phyloP scores from a whole-genome alignment of 768 basidiomycete species.

The Mycena rebaudengoi region DNA sequence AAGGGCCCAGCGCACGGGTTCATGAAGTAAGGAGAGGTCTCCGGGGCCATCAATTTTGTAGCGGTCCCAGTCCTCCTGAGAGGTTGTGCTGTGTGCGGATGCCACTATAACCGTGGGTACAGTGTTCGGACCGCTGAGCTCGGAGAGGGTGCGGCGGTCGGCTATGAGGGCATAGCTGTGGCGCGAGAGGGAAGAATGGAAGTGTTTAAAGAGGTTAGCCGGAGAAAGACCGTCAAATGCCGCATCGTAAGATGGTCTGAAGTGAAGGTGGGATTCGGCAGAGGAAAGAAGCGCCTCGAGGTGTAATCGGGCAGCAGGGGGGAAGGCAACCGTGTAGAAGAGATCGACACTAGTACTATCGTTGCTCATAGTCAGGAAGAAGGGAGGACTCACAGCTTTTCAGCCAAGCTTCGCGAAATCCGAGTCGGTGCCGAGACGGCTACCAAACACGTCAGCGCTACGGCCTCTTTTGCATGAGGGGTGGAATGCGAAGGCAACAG shows the following conservation, averaged over 20 bases:
- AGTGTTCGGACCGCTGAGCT: constrained; percentile 7
- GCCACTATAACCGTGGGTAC: constrained; percentile 15
- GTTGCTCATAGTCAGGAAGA: no score
- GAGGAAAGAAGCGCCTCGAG: constrained; percentile 12
- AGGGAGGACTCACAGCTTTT: no score
- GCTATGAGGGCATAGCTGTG: constrained; percentile 23
- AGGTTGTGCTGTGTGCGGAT: not conserved
- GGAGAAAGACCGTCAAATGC: constrained; percentile 14
- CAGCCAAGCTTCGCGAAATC: no score
- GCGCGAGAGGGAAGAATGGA: constrained; percentile 10
- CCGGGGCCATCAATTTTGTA: constrained; percentile 23
- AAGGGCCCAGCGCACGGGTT: constrained; percentile 12
- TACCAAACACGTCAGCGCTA: no score
- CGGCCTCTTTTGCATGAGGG: no score
- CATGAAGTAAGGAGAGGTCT: constrained; percentile 4
- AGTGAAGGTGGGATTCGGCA: not conserved
- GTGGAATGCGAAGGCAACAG: no score
- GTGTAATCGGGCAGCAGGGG: not conserved
- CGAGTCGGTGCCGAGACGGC: no score
- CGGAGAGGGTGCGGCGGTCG: constrained; percentile 18
- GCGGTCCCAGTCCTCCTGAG: constrained; percentile 16
- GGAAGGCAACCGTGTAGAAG: constrained; percentile 24
- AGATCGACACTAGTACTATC: no score
- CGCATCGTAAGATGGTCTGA: constrained; percentile 12
- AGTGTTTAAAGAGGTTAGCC: constrained; percentile 12